Percentiles rank a stretch among this genome's conserved stretches.
Evolutionary conservation across 306 rosid genomes (phyloP).

Genomic region (Dryas octopetala): DNA sequence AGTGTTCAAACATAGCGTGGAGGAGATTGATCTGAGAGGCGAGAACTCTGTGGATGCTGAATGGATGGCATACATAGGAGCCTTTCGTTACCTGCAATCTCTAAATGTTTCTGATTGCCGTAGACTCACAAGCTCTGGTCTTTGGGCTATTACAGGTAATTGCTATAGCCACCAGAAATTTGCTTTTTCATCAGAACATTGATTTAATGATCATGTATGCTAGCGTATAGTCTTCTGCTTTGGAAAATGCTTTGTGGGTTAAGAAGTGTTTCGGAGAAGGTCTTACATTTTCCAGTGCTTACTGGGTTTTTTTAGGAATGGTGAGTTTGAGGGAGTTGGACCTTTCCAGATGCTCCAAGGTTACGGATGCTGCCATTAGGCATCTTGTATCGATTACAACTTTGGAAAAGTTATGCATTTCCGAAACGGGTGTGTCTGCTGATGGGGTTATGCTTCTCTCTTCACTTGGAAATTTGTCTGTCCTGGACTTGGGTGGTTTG

Average conservation of each 20-base stretch:
- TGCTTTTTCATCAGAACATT: neutral
- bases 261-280: neutral
- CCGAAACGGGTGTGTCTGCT: slow-evolving; percentile 66
- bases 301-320: slow-evolving; percentile 51
- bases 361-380: slow-evolving; percentile 66
- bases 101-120: slow-evolving; percentile 65
- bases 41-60: slow-evolving; percentile 63
- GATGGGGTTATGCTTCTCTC: slow-evolving; percentile 65
- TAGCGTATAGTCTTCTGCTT: neutral
- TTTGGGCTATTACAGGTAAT: slow-evolving; percentile 82
- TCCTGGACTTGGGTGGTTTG: slow-evolving; percentile 89
- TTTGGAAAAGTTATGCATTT: slow-evolving; percentile 61
- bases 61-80: slow-evolving; percentile 97
- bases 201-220: neutral
- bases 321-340: slow-evolving; percentile 61
- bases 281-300: neutral
- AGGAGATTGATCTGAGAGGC: slow-evolving; percentile 66
- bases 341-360: slow-evolving; percentile 70
- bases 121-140: slow-evolving; percentile 58
- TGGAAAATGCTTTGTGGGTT: neutral
- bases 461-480: slow-evolving; percentile 53
- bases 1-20: slow-evolving; percentile 65
- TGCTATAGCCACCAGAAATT: neutral
- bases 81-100: slow-evolving; percentile 52
- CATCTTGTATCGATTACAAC: slow-evolving; percentile 61